Conservation (phyloP, 1,284 basidiomycete genomes). For the Cryptococcus hybrid region DNA sequence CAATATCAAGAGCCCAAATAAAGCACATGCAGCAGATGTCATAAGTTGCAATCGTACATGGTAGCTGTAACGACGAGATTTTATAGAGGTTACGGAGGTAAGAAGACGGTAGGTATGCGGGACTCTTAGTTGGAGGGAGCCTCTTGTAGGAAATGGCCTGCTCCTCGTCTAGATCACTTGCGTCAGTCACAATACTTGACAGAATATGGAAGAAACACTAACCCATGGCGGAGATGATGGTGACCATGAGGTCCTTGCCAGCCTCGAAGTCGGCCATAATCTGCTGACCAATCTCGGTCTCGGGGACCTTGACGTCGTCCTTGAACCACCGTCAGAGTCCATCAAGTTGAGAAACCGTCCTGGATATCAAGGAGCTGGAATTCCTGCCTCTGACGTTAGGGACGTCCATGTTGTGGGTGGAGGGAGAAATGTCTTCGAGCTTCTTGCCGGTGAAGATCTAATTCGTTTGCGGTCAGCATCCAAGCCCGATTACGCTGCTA, state of each 20-base stretch:
- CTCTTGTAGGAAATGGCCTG: conserved; percentile 77
- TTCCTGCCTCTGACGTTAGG: conserved; percentile 68
- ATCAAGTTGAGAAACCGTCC: conserved; percentile 87
- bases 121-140: conserved; percentile 34
- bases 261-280: conserved; percentile 75
- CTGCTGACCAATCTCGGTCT: conserved; percentile 74
- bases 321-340: conserved; percentile 76
- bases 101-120: neutral
- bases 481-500: neutral
- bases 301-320: conserved; percentile 95
- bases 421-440: conserved; percentile 97
- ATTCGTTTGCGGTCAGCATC: neutral
- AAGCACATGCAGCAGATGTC: neutral
- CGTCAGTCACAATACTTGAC: neutral
- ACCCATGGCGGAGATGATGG: conserved; percentile 87
- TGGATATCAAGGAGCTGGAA: neutral
- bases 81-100: neutral
- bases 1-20: no score
- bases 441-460: conserved; percentile 97
- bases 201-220: conserved; percentile 29
- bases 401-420: conserved; percentile 77
- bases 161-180: conserved; percentile 51
- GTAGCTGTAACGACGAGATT: conserved; percentile 7
- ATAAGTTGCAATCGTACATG: conserved; percentile 10
- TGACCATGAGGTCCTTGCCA: conserved; percentile 78